phyloP scores from a whole-genome alignment of 306 rosid species.

The Rosa persica region DNA sequence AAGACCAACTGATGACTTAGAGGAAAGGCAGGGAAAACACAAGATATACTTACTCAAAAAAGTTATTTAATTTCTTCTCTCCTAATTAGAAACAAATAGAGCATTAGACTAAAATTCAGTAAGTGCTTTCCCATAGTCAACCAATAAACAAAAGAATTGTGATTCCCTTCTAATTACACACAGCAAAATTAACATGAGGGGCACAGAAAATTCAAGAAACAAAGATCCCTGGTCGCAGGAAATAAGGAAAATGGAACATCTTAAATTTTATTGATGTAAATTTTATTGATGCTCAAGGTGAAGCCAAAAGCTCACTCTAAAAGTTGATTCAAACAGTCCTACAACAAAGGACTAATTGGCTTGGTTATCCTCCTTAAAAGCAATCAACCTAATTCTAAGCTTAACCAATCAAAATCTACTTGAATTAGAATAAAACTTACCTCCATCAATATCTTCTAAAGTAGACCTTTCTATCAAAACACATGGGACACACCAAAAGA shows the following conservation, averaged over 20 bases:
- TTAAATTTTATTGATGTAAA: neutral
- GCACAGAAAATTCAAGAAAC: neutral
- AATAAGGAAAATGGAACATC: neutral
- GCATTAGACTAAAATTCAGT: neutral
- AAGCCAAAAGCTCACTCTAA: neutral
- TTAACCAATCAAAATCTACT: neutral
- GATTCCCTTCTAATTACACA: neutral
- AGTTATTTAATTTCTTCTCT: neutral
- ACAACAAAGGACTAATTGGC: neutral
- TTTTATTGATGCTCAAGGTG: neutral
- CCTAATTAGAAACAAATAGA: neutral
- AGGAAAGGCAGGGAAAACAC: neutral
- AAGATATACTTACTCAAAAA: neutral
- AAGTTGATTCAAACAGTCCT: neutral
- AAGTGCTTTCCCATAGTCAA: neutral
- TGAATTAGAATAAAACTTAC: neutral
- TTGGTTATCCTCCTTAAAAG: neutral
- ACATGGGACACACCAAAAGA: neutral
- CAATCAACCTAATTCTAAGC: neutral
- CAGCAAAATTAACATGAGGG: neutral
- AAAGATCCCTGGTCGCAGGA: neutral
- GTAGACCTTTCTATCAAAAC: neutral
- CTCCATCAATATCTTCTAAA: neutral
- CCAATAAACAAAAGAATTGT: neutral
- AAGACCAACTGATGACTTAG: neutral